Percentiles rank a stretch among this genome's conserved stretches.
Conservation (phyloP, 345 rosid species). For the Psidium guajava region DNA sequence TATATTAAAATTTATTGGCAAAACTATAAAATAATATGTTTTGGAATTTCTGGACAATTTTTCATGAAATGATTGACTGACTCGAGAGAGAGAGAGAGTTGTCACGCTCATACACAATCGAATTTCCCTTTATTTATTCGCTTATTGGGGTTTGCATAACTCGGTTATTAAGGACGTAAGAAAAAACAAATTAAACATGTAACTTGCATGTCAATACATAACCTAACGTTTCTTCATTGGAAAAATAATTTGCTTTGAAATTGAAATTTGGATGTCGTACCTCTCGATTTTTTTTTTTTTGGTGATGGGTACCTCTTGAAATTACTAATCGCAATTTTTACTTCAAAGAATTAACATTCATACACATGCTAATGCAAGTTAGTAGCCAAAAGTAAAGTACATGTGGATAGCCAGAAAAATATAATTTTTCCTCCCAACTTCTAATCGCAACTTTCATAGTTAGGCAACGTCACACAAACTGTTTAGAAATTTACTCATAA, state of each 20-base stretch:
- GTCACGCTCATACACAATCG: neutral
- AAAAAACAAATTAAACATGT: neutral
- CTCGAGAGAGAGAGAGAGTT: neutral
- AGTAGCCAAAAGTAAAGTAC: neutral
- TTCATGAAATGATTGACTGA: neutral
- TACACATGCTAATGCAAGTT: no score
- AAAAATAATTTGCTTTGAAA: neutral
- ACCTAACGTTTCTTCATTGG: neutral
- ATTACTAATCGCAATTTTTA: no score
- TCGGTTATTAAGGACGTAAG: neutral
- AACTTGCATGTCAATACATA: neutral
- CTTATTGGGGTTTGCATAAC: neutral
- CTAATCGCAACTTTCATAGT: neutral
- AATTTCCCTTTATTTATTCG: neutral
- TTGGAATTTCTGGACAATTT: no score
- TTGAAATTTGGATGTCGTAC: no score
- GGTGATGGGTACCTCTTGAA: no score
- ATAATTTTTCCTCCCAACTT: neutral
- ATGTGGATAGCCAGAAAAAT: neutral
- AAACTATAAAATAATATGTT: no score
- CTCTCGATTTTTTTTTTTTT: no score
- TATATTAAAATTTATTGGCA: no score
- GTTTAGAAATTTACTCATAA: rapidly evolving
- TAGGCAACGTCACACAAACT: no score
- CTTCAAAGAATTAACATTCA: no score